Conservation (phyloP, 768 basidiomycete genomes). For the Hygrophorus russula region DNA sequence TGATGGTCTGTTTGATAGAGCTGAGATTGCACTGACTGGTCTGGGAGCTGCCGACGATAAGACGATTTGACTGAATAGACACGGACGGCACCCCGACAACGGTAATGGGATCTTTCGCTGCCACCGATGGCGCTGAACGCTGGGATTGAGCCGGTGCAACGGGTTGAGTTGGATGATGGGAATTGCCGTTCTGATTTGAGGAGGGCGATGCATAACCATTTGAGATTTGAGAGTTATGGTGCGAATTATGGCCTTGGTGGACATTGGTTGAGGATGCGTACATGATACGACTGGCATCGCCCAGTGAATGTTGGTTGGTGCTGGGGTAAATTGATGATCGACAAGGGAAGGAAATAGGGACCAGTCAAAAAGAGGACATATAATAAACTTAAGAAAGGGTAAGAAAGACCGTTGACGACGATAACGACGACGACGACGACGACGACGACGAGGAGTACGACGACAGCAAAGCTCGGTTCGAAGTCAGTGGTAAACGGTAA, state of each 20-base stretch:
- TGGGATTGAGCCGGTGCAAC: slow-evolving; percentile 16
- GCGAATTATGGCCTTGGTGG: slow-evolving; percentile 30
- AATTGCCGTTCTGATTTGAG: slow-evolving; percentile 8
- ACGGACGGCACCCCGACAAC: slow-evolving; percentile 72
- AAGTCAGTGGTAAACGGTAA: too few species aligned
- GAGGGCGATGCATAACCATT: slow-evolving; percentile 10
- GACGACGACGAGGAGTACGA: slow-evolving; percentile 2
- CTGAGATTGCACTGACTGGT: slow-evolving; percentile 40
- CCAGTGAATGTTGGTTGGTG: slow-evolving; percentile 20
- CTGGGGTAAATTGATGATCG: slow-evolving; percentile 15
- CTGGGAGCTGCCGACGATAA: slow-evolving; percentile 63
- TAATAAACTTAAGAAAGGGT: slow-evolving; percentile 7
- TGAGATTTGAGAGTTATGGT: slow-evolving; percentile 18
- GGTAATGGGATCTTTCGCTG: slow-evolving; percentile 47
- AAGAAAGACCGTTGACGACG: not conserved
- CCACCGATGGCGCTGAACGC: slow-evolving; percentile 17
- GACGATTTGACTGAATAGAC: slow-evolving; percentile 53
- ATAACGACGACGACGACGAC: slow-evolving; percentile 6
- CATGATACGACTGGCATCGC: slow-evolving; percentile 56
- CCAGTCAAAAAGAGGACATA: slow-evolving; percentile 5
- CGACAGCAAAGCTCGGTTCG: too few species aligned
- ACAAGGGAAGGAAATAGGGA: not conserved
- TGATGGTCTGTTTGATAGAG: slow-evolving; percentile 9
- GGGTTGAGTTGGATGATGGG: slow-evolving; percentile 14
- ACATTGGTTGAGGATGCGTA: slow-evolving; percentile 36